Percentiles rank a stretch among this genome's conserved stretches.
These are phyloP conservation scores for Malus hybrid DNA, from an alignment of 331 rosid species.

Conservation along the genomic window DNA sequence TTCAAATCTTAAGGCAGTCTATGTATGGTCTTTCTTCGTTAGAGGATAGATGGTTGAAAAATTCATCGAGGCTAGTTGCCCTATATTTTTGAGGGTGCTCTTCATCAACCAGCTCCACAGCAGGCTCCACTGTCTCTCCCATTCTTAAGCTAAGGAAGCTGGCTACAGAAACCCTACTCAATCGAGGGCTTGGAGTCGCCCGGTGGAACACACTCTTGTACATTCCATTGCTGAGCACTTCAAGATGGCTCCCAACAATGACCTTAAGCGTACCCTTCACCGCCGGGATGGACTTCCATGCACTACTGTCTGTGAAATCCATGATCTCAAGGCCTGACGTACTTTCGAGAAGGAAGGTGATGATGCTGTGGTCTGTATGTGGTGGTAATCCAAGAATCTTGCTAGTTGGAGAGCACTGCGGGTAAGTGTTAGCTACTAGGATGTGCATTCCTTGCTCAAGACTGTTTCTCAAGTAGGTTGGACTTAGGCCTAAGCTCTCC, in stretches of 20 bases:
- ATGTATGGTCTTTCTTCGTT: background rate
- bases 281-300: background rate
- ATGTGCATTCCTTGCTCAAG: conserved; percentile 7
- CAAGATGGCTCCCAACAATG: conserved; percentile 1
- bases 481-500: conserved; percentile 9
- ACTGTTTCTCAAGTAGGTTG: conserved; percentile 6
- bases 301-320: background rate
- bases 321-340: conserved; percentile 5
- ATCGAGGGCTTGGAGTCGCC: background rate
- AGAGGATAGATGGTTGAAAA: background rate
- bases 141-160: background rate
- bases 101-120: conserved; percentile 2
- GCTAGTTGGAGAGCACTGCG: background rate
- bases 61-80: background rate
- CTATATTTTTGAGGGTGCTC: background rate
- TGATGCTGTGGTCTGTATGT: conserved; percentile 1
- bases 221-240: conserved; percentile 1
- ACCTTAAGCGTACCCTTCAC: background rate
- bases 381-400: background rate
- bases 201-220: background rate
- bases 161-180: background rate
- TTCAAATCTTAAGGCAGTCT: background rate
- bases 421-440: background rate
- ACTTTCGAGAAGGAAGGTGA: conserved; percentile 9
- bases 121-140: conserved; percentile 3